Base-by-base conservation (phyloP, 2,329 filamentous ascomycete species). In the Pseudogymnoascus sp. region DNA sequence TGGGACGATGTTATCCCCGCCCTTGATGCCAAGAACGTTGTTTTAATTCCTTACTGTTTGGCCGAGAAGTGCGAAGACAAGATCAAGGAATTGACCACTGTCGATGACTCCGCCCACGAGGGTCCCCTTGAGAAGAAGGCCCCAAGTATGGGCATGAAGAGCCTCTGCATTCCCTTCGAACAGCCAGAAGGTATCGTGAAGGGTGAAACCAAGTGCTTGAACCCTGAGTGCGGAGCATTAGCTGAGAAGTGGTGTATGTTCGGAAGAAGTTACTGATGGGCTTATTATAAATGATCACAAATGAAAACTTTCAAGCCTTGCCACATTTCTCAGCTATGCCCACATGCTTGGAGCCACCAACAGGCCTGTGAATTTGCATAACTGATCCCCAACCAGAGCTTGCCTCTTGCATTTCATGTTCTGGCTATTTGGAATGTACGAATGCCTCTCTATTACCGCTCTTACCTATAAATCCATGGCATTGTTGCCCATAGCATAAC, bases 191-290 rank as follows among this genome's bases (percentile, higher is more conserved):
- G 88, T 23, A 79, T 95, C 67, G 83, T 89, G 67, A 80, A 85
- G 68, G 92, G 90, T 60, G 88, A 90, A 78, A 96, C 91, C 64
- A 92, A 94, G 77, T 99, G 94, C 75, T 81, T 93, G 70, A 97
- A 90, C 81, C 93, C 93, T 44, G 88, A 93, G 72, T 97, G 93
- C 78, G 80, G 80, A 65, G 81, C 80, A 67, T 78, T 85, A 60
- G 93, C 93, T 16, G 85, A 93, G 80, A 84, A 88, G 72, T 97
- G 91, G 89, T 90, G 90, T 76, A 89, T 97, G 87, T 97, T 97
- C 77, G 93, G 93, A 71, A 82, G 89, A 78, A 88, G 61, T 70
- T 74, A 74, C 62, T 74, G 61, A 47, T 56, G 50, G 28, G 50
- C n/a, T 56, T 33, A 56, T 33, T 21, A 56, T 33, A 56, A 56